Conservation (phyloP, 805 yeast species). For the Candida qinlingensis region DNA sequence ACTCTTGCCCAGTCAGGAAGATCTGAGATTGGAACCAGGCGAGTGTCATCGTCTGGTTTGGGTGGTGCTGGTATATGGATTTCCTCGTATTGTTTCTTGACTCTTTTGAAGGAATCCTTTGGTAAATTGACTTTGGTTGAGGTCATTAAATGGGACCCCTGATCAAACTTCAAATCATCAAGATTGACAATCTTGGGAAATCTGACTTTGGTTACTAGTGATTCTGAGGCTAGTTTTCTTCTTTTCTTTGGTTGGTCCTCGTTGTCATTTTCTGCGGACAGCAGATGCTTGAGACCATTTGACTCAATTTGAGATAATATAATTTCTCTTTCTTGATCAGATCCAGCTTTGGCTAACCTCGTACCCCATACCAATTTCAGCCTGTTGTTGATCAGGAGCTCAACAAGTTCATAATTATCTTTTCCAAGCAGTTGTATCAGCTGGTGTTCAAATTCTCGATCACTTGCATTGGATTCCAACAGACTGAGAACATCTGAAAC, state of each 20-base stretch:
- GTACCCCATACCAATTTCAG: slow-evolving; percentile 50
- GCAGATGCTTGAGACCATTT: slow-evolving; percentile 35
- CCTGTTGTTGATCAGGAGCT: slow-evolving; percentile 45
- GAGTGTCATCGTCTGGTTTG: slow-evolving; percentile 34
- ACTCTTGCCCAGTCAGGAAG: slow-evolving; percentile 80
- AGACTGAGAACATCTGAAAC: slow-evolving; percentile 35
- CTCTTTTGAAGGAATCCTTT: slow-evolving; percentile 73
- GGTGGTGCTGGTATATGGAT: slow-evolving; percentile 88
- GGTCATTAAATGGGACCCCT: slow-evolving; percentile 67
- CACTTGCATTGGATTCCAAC: slow-evolving; percentile 33
- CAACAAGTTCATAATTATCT: slow-evolving; percentile 46
- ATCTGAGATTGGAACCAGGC: slow-evolving; percentile 49
- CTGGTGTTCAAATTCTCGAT: slow-evolving; percentile 46
- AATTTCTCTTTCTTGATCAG: slow-evolving; percentile 30
- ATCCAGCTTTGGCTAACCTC: slow-evolving; percentile 33
- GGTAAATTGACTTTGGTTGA: slow-evolving; percentile 70
- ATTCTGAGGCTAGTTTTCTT: slow-evolving; percentile 20
- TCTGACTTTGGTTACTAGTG: slow-evolving; percentile 18
- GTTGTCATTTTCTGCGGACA: slow-evolving; percentile 28
- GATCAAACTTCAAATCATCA: slow-evolving; percentile 58
- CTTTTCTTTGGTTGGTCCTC: slow-evolving; percentile 19
- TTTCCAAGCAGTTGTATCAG: slow-evolving; percentile 47
- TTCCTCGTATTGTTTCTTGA: slow-evolving; percentile 74
- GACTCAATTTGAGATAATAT: slow-evolving; percentile 40
- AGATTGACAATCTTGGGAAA: slow-evolving; percentile 57